These are phyloP conservation scores for Fraxinus velutina DNA, from an alignment of 305 asterid species.

Conservation along the genomic window DNA sequence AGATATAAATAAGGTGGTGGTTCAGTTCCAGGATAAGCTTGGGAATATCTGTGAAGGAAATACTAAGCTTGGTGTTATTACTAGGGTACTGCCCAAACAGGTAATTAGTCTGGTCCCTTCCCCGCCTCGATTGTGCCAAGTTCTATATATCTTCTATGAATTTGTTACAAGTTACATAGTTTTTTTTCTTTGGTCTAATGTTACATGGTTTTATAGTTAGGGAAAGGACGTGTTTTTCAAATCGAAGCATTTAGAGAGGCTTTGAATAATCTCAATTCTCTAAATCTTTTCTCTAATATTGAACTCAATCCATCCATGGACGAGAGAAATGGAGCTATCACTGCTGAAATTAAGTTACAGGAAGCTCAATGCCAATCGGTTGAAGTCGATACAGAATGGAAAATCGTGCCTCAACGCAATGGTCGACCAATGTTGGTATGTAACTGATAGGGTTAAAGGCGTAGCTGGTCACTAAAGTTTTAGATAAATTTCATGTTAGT, in stretches of 20 bases:
- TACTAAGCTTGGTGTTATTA: conserved; percentile 69
- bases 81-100: conserved; percentile 83
- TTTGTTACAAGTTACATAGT: neutral
- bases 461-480: neutral
- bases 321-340: conserved; percentile 87
- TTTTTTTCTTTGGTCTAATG: neutral
- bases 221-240: conserved; percentile 78
- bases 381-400: conserved; percentile 96
- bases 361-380: conserved; percentile 93
- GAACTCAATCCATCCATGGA: conserved; percentile 96
- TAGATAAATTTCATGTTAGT: neutral
- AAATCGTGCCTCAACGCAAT: conserved; percentile 91
- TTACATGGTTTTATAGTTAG: conserved; percentile 52
- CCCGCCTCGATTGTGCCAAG: neutral
- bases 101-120: conserved; percentile 25
- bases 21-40: conserved; percentile 92
- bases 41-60: conserved; percentile 95
- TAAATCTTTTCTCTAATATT: conserved; percentile 82
- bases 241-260: conserved; percentile 93
- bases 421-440: conserved; percentile 90
- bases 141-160: neutral
- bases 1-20: conserved; percentile 72
- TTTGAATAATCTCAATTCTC: conserved; percentile 69
- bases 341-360: conserved; percentile 83
- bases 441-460: neutral